A percentile compares a stretch with the other conserved stretches of the same genome.
Conservation (phyloP, 2,329 filamentous ascomycete genomes). For the Diplodia scrobiculata region DNA sequence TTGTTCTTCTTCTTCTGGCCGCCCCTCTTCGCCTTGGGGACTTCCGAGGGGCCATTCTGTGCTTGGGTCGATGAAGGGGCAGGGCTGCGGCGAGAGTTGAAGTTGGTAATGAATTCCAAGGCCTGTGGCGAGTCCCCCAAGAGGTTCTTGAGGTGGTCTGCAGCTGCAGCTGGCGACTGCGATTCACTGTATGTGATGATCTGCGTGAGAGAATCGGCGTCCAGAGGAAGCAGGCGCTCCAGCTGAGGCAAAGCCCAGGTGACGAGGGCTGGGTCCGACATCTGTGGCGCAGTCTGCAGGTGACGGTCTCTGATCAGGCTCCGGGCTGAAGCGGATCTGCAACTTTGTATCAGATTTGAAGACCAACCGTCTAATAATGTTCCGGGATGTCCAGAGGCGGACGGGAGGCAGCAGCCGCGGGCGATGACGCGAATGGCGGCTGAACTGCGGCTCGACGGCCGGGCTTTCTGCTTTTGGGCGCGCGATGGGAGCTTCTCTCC, state of each 20-base stretch:
- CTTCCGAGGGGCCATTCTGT: slow-evolving; percentile 28
- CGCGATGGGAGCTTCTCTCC: background rate
- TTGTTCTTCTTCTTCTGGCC: slow-evolving; percentile 47
- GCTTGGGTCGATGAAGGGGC: slow-evolving; percentile 33
- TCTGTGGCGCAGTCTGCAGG: background rate
- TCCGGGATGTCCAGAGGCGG: no score
- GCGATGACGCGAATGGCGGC: slow-evolving; percentile 17
- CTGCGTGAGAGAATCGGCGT: slow-evolving; percentile 80
- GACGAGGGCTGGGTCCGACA: slow-evolving; percentile 31
- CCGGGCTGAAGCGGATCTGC: background rate
- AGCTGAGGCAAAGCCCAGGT: slow-evolving; percentile 70
- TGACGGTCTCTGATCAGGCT: background rate
- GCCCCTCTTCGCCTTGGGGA: slow-evolving; percentile 38
- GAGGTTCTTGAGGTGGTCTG: slow-evolving; percentile 82
- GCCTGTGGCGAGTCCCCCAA: slow-evolving; percentile 80
- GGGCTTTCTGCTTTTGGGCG: background rate
- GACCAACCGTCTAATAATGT: background rate
- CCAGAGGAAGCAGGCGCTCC: slow-evolving; percentile 76
- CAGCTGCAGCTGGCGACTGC: slow-evolving; percentile 74
- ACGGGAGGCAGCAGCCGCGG: no score
- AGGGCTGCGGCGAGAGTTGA: slow-evolving; percentile 66
- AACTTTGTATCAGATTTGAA: background rate
- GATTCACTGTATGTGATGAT: slow-evolving; percentile 79
- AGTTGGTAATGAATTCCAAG: slow-evolving; percentile 70
- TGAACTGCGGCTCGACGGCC: background rate